These are phyloP conservation scores for Ramaria sp. DNA, from an alignment of 768 basidiomycete species.

Conservation along the genomic window DNA sequence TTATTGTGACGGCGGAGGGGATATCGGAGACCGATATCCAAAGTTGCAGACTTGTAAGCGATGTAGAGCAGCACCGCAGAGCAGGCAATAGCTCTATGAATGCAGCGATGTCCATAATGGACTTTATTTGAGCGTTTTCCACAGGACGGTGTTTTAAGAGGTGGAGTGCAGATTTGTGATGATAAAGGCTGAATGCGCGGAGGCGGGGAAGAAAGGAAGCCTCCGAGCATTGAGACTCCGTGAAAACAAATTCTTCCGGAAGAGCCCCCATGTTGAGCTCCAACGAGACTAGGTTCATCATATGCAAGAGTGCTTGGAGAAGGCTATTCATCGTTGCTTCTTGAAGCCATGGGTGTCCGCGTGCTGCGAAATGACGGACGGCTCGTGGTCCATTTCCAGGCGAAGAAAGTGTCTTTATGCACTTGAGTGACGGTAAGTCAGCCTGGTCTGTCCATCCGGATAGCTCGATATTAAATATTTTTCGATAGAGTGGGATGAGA, in stretches of 20 bases:
- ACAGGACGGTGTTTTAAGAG: neutral
- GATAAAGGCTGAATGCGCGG: neutral
- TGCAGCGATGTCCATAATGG: neutral
- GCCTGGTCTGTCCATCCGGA: neutral
- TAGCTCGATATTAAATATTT: neutral
- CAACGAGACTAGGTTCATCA: neutral
- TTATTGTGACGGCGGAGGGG: neutral
- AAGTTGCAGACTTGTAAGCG: neutral
- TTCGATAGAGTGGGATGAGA: neutral
- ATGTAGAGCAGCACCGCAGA: neutral
- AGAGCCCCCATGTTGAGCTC: neutral
- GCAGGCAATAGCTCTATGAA: neutral
- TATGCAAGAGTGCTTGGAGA: neutral
- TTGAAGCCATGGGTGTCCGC: neutral
- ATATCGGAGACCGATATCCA: neutral
- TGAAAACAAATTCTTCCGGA: neutral
- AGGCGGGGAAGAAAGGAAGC: neutral
- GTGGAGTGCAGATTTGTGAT: neutral
- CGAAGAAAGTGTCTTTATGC: neutral
- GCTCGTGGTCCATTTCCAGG: neutral
- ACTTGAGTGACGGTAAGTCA: neutral
- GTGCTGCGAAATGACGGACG: neutral
- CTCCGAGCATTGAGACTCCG: neutral
- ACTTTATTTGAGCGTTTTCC: neutral
- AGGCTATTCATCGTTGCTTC: neutral